Evolutionary conservation across 2,329 filamentous ascomycete genomes (phyloP).

Genomic region (Stachybotrys chlorohalonatus): DNA sequence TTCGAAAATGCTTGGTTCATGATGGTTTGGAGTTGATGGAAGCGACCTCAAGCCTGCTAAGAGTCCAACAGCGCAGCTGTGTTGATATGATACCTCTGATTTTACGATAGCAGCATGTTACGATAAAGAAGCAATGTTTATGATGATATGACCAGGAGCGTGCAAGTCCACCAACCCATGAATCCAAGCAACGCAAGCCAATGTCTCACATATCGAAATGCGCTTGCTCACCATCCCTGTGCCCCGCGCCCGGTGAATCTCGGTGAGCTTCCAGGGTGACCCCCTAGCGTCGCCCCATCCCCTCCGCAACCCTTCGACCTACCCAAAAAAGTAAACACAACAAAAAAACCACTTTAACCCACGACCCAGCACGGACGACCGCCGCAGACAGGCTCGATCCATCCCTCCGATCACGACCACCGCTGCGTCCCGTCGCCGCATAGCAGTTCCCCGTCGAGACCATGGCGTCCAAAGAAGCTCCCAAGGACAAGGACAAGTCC

Average conservation of each 20-base stretch:
- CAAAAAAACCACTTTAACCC: neutral
- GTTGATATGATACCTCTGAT: neutral
- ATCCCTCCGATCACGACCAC: neutral
- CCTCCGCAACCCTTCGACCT: neutral
- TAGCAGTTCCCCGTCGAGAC: neutral
- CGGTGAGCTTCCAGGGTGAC: neutral
- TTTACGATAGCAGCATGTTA: neutral
- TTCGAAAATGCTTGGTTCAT: neutral
- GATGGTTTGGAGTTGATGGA: neutral
- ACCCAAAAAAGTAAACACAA: constrained; percentile 7
- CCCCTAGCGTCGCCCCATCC: neutral
- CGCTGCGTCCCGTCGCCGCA: neutral
- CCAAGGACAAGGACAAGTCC: constrained; percentile 56
- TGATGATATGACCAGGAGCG: neutral
- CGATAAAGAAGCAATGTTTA: neutral
- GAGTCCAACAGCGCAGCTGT: neutral
- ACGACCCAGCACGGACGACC: no score
- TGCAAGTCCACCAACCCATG: no score
- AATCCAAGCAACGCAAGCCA: no score
- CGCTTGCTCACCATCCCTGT: neutral
- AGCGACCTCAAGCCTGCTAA: neutral
- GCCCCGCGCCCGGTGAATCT: neutral
- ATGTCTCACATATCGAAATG: no score
- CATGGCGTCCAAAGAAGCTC: constrained; percentile 22
- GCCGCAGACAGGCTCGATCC: neutral